A percentile compares a stretch with the other conserved stretches of the same genome.
Conservation (phyloP, 2,329 filamentous ascomycete species). For the Penicillium sp. region DNA sequence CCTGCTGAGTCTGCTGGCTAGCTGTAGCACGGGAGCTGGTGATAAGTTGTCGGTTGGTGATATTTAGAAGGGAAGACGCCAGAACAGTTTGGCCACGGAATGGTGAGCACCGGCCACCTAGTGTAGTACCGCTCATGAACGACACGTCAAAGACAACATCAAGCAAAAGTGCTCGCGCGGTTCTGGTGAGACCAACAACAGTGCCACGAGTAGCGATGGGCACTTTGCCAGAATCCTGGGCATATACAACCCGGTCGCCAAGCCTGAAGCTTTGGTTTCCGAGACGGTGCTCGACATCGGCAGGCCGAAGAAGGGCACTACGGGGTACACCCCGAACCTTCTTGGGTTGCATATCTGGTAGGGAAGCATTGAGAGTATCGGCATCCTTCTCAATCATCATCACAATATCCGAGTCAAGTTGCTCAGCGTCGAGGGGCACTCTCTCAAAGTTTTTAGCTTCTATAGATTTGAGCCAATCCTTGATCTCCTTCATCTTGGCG, state of each 20-base stretch:
- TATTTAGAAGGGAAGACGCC: slow-evolving; percentile 82
- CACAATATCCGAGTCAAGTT: slow-evolving; percentile 88
- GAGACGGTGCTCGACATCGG: slow-evolving; percentile 89
- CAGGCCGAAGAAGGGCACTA: slow-evolving; percentile 84
- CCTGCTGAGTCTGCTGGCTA: slow-evolving; percentile 55
- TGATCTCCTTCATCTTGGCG: slow-evolving; percentile 86
- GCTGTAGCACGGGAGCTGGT: slow-evolving; percentile 48
- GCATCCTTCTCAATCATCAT: slow-evolving; percentile 74
- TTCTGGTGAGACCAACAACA: slow-evolving; percentile 90
- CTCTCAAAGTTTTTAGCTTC: slow-evolving; percentile 90
- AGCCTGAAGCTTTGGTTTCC: slow-evolving; percentile 78
- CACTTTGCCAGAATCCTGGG: slow-evolving; percentile 88
- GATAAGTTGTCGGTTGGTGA: slow-evolving; percentile 77
- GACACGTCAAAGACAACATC: slow-evolving; percentile 91
- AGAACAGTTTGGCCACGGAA: slow-evolving; percentile 94
- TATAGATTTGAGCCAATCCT: slow-evolving; percentile 84
- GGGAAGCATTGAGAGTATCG: slow-evolving; percentile 58
- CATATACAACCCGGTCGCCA: slow-evolving; percentile 90
- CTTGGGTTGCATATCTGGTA: slow-evolving; percentile 58
- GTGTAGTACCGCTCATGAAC: slow-evolving; percentile 95
- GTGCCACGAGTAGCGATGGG: slow-evolving; percentile 90
- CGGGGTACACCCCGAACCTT: slow-evolving; percentile 79
- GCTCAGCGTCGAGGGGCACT: slow-evolving; percentile 94
- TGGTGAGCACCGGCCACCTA: slow-evolving; percentile 83
- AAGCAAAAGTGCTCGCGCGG: slow-evolving; percentile 74